phyloP scores from a whole-genome alignment of 805 yeast genomes.

The Saccharomycopsis selenospora region DNA sequence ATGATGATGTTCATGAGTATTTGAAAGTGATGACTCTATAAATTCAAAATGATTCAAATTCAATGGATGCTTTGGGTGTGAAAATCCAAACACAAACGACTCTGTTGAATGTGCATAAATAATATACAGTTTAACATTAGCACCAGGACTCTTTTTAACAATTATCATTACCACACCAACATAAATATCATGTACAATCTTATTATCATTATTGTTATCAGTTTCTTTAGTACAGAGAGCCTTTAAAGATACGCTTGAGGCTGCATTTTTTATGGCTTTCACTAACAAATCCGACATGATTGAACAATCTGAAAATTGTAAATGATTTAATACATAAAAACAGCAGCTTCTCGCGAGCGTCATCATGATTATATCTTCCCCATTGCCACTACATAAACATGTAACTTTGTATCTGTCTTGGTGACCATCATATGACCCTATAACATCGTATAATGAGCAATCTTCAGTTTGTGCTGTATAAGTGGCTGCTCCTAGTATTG shows the following conservation, averaged over 20 bases:
- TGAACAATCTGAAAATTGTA: slow-evolving; percentile 17
- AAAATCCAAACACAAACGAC: slow-evolving; percentile 31
- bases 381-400: slow-evolving; percentile 35
- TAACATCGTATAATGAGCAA: slow-evolving; percentile 28
- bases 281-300: slow-evolving; percentile 21
- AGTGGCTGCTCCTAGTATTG: slow-evolving; percentile 40
- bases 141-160: too few relatives aligned
- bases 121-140: slow-evolving; percentile 19
- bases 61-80: not conserved
- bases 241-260: not conserved
- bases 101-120: slow-evolving; percentile 36
- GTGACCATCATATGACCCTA: too few relatives aligned
- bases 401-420: not conserved
- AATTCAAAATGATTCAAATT: too few relatives aligned
- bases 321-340: slow-evolving; percentile 12
- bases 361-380: slow-evolving; percentile 45
- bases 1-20: not conserved
- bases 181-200: slow-evolving; percentile 8
- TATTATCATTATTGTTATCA: slow-evolving; percentile 10
- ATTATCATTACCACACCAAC: slow-evolving; percentile 12
- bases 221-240: slow-evolving; percentile 12
- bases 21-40: not conserved
- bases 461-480: slow-evolving; percentile 24
- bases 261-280: slow-evolving; percentile 19
- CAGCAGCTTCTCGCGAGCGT: slow-evolving; percentile 34